Percentiles rank a stretch among this genome's conserved stretches.
These are phyloP conservation scores for Saccharomyces jurei DNA, from an alignment of 805 yeast genomes.

Conservation along the genomic window DNA sequence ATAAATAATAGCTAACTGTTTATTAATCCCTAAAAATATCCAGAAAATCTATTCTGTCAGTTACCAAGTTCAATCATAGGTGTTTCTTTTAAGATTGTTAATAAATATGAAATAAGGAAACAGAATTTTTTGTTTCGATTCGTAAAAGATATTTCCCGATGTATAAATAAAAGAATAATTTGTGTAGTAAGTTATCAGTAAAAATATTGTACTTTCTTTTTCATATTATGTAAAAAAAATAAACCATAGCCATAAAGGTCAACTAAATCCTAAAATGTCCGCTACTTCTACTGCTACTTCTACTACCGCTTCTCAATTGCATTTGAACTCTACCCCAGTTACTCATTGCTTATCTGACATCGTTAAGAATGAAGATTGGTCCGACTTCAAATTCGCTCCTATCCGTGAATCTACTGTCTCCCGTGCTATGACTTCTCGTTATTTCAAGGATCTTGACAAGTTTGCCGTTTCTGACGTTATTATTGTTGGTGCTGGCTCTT, in stretches of 20 bases:
- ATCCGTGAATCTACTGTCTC: conserved; percentile 73
- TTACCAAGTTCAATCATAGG: neutral
- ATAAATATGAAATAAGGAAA: neutral
- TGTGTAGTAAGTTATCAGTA: neutral
- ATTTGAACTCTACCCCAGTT: conserved; percentile 14
- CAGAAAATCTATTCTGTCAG: neutral
- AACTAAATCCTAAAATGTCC: conserved; percentile 3
- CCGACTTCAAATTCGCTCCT: conserved; percentile 57
- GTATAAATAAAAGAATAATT: neutral
- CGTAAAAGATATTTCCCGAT: neutral
- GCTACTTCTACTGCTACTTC: conserved; percentile 10
- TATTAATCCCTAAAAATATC: neutral
- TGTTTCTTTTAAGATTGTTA: neutral
- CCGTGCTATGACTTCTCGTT: conserved; percentile 71
- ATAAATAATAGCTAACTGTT: neutral
- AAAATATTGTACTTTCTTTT: neutral
- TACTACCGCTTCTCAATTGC: conserved; percentile 8
- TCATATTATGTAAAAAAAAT: neutral
- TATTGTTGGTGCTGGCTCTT: conserved; percentile 71
- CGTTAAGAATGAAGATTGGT: conserved; percentile 46
- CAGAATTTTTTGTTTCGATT: neutral
- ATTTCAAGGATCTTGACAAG: conserved; percentile 64
- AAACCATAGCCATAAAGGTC: neutral
- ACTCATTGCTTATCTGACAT: conserved; percentile 26
- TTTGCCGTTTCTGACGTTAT: conserved; percentile 70